These are phyloP conservation scores for Blastomyces percursus DNA, from an alignment of 2,329 filamentous ascomycete genomes.

Conservation along the genomic window DNA sequence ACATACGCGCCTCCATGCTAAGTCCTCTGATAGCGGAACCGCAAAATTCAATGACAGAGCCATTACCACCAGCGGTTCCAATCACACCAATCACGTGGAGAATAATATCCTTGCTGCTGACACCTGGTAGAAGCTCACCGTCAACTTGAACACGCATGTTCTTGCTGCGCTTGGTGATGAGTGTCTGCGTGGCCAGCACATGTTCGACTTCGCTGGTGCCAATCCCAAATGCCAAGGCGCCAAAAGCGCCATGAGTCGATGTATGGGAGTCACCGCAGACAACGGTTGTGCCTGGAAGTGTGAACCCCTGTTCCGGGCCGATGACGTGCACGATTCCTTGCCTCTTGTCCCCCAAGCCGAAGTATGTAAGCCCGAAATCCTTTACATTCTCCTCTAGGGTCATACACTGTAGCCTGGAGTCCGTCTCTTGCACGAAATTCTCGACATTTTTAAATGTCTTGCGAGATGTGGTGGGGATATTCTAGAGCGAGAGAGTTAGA, in stretches of 20 bases:
- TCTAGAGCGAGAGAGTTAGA: constrained; percentile 42
- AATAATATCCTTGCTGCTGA: constrained; percentile 92
- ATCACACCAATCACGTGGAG: constrained; percentile 88
- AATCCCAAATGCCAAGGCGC: constrained; percentile 89
- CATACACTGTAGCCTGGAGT: constrained; percentile 85
- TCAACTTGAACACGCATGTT: constrained; percentile 98
- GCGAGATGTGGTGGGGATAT: constrained; percentile 81
- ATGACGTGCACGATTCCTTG: constrained; percentile 99
- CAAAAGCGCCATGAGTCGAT: constrained; percentile 94
- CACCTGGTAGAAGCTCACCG: constrained; percentile 76
- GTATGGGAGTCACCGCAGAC: constrained; percentile 98
- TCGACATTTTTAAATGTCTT: constrained; percentile 90
- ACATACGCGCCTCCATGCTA: constrained; percentile 97
- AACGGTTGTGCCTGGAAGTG: constrained; percentile 88
- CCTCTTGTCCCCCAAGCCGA: constrained; percentile 88
- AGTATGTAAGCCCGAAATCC: constrained; percentile 93
- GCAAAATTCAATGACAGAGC: constrained; percentile 93
- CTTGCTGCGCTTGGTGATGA: constrained; percentile 91
- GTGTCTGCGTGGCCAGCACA: constrained; percentile 88
- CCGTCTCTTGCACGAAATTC: constrained; percentile 87
- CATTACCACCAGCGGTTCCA: constrained; percentile 88
- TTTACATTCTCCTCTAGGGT: constrained; percentile 97
- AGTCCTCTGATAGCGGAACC: constrained; percentile 81
- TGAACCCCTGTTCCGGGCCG: constrained; percentile 97
- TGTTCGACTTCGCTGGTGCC: constrained; percentile 98